Conservation (phyloP, 306 rosid genomes). For the Cucurbita moschata region DNA sequence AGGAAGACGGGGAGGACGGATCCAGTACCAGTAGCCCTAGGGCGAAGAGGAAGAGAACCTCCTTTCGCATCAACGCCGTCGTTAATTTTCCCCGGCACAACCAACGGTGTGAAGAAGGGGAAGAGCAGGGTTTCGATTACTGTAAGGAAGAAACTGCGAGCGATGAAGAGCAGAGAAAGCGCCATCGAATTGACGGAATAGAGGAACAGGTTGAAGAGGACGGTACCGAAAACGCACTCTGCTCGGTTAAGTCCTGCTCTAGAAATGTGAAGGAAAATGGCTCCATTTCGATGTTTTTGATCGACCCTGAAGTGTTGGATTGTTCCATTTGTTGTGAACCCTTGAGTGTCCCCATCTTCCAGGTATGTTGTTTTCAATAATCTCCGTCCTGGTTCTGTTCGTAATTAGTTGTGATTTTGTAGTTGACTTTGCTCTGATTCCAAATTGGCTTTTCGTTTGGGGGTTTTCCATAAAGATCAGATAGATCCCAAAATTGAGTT, state of each 20-base stretch:
- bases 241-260: not conserved
- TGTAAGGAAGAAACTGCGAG: not conserved
- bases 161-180: not conserved
- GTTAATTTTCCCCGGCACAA: not conserved
- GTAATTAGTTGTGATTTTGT: not conserved
- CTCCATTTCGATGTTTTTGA: slow-evolving; percentile 10
- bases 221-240: not conserved
- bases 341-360: slow-evolving; percentile 31
- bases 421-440: not conserved
- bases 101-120: not conserved
- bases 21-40: not conserved
- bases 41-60: not conserved
- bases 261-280: not conserved
- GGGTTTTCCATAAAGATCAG: not conserved
- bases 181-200: not conserved
- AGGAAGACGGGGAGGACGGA: not conserved
- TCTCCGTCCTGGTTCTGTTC: not conserved
- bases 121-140: not conserved
- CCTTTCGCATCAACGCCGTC: not conserved
- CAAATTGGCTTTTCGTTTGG: not conserved
- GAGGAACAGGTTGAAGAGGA: not conserved
- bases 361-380: slow-evolving; percentile 18
- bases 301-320: slow-evolving; percentile 49
- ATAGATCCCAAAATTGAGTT: not conserved
- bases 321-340: slow-evolving; percentile 47